phyloP scores from a whole-genome alignment of 2,329 filamentous ascomycete genomes.

The Stachybotrys chlorohalonatus region DNA sequence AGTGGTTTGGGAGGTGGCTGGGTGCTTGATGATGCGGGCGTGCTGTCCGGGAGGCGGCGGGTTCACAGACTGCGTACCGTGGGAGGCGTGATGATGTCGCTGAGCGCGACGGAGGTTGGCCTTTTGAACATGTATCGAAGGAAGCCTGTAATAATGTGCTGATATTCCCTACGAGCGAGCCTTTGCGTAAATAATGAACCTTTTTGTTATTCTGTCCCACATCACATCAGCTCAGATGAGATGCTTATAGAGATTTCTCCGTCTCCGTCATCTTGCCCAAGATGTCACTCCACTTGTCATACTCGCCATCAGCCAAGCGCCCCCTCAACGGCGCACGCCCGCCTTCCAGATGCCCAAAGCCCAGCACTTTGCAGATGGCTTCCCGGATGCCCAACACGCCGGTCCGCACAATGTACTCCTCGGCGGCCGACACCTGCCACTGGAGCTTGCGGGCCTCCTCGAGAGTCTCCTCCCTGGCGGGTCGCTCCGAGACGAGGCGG shows the following conservation, averaged over 20 bases:
- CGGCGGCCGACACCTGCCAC: constrained; percentile 50
- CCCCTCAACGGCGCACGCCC: constrained; percentile 50
- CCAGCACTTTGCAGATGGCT: constrained; percentile 45
- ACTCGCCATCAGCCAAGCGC: constrained; percentile 38
- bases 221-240: too few species aligned
- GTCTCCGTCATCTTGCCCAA: constrained; percentile 6
- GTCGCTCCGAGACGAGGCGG: constrained; percentile 28
- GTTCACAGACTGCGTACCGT: too few species aligned
- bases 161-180: too few species aligned
- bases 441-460: constrained; percentile 49
- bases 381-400: constrained; percentile 59
- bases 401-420: constrained; percentile 52
- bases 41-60: too few species aligned
- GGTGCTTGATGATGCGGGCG: background rate
- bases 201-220: too few species aligned
- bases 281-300: constrained; percentile 7
- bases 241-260: constrained; percentile 4
- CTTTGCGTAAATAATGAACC: too few species aligned
- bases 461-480: constrained; percentile 29
- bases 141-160: too few species aligned
- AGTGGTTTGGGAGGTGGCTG: constrained; percentile 18
- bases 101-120: too few species aligned
- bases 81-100: too few species aligned
- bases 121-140: too few species aligned
- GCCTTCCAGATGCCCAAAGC: constrained; percentile 48